Conservation (phyloP, 2,329 filamentous ascomycete genomes). For the Rasamsonia emersonii region DNA sequence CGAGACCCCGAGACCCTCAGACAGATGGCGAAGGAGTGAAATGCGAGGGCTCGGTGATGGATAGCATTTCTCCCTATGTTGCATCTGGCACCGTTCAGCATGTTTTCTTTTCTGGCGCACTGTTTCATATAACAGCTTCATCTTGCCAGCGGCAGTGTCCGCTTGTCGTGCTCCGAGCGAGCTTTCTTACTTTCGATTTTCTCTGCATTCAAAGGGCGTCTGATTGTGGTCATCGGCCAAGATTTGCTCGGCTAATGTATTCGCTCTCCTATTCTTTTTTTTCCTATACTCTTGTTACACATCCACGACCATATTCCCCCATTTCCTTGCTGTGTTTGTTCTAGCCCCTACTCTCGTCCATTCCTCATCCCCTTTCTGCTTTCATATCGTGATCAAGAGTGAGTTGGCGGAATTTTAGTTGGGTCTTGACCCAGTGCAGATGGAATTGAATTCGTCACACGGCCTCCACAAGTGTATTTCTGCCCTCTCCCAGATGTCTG, state of each 20-base stretch:
- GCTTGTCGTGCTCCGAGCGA: conserved; percentile 19
- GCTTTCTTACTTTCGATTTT: conserved; percentile 16
- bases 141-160: conserved; percentile 8
- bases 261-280: conserved; percentile 14
- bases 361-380: neutral
- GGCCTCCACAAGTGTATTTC: neutral
- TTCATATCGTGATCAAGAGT: neutral
- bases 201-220: conserved; percentile 32
- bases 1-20: conserved; percentile 6
- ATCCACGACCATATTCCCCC: conserved; percentile 8
- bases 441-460: neutral
- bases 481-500: conserved; percentile 1
- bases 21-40: conserved; percentile 7
- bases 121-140: conserved; percentile 7
- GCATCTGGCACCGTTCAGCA: conserved; percentile 10
- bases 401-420: too few species aligned
- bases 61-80: conserved; percentile 2
- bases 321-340: neutral
- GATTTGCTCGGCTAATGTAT: conserved; percentile 23
- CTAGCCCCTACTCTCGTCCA: neutral
- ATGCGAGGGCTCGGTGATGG: conserved; percentile 4
- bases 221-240: conserved; percentile 23
- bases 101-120: conserved; percentile 2
- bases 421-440: too few species aligned
- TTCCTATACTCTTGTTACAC: conserved; percentile 5